Evolutionary conservation across 495 filamentous ascomycete genomes (phyloP).

Genomic region (Neurospora sublineolata): DNA sequence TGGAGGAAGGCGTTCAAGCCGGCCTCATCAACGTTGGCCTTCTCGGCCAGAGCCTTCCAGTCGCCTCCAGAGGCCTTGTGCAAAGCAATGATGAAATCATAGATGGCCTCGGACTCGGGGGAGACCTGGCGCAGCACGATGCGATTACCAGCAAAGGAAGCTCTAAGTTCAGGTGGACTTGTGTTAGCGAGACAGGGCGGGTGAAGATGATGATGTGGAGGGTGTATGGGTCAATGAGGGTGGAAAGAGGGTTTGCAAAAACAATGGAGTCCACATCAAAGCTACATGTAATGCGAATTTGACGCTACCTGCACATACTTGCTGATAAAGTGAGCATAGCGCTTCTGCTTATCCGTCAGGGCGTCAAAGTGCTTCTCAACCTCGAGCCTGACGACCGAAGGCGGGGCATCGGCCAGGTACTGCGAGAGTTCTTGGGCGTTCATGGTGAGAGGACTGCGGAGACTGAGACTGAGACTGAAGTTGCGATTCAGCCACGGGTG

Average conservation of each 20-base stretch:
- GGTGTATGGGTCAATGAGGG: not conserved
- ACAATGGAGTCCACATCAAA: not conserved
- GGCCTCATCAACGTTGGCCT: slow-evolving; percentile 57
- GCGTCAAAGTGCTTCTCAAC: slow-evolving; percentile 85
- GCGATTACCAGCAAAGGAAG: slow-evolving; percentile 72
- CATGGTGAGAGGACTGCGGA: slow-evolving; percentile 20
- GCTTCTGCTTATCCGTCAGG: slow-evolving; percentile 63
- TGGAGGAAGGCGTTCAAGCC: slow-evolving; percentile 68
- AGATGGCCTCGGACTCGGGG: slow-evolving; percentile 81
- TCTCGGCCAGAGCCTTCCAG: slow-evolving; percentile 58
- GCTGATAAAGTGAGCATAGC: slow-evolving; percentile 89
- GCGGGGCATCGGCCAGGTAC: slow-evolving; percentile 83
- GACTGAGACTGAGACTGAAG: not conserved
- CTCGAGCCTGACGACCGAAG: slow-evolving; percentile 70
- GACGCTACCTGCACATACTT: slow-evolving; percentile 36
- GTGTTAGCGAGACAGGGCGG: slow-evolving; percentile 1
- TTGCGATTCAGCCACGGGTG: not conserved
- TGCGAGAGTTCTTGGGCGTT: slow-evolving; percentile 47
- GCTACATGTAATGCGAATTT: not conserved
- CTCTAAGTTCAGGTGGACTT: slow-evolving; percentile 37
- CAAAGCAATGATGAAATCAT: slow-evolving; percentile 77
- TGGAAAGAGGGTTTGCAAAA: not conserved
- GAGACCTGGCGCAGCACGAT: slow-evolving; percentile 82
- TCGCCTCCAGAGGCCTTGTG: slow-evolving; percentile 64
- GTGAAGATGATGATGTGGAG: not conserved